Evolutionary conservation across 768 basidiomycete species (phyloP).

Genomic region (Fomitopsis serialis): DNA sequence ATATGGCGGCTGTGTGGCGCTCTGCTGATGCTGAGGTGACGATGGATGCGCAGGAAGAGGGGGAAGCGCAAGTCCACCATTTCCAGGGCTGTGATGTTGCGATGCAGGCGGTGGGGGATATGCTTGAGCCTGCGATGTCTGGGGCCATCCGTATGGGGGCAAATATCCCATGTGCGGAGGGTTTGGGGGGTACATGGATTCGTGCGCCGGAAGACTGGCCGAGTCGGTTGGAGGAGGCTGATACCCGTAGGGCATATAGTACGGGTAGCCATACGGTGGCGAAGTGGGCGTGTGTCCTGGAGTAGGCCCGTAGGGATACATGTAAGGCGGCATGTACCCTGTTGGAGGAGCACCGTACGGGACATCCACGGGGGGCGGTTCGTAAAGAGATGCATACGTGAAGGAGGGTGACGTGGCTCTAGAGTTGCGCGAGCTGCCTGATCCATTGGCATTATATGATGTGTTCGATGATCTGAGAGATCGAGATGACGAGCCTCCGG

Average conservation of each 20-base stretch:
- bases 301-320: conserved; percentile 27
- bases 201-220: conserved; percentile 21
- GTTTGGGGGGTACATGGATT: conserved; percentile 24
- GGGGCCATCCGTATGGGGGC: conserved; percentile 30
- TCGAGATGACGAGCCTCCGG: conserved; percentile 49
- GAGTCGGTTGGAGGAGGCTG: conserved; percentile 40
- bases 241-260: conserved; percentile 48
- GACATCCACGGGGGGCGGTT: conserved; percentile 32
- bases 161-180: conserved; percentile 24
- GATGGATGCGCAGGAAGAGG: conserved; percentile 21
- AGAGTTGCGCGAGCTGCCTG: conserved; percentile 64
- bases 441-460: conserved; percentile 46
- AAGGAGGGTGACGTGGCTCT: conserved; percentile 75
- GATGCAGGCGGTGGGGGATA: conserved; percentile 17
- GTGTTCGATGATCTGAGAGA: conserved; percentile 48
- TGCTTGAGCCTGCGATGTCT: conserved; percentile 17
- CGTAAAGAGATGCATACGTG: conserved; percentile 70
- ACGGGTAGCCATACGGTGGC: conserved; percentile 38
- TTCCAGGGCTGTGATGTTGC: conserved; percentile 14
- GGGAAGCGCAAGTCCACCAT: conserved; percentile 19
- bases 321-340: conserved; percentile 22
- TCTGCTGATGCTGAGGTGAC: conserved; percentile 28
- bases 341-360: conserved; percentile 22
- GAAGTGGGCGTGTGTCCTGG: conserved; percentile 22
- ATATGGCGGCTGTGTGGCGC: conserved; percentile 28